phyloP scores from a whole-genome alignment of 768 basidiomycete genomes.

The Cystobasidium tubakii region DNA sequence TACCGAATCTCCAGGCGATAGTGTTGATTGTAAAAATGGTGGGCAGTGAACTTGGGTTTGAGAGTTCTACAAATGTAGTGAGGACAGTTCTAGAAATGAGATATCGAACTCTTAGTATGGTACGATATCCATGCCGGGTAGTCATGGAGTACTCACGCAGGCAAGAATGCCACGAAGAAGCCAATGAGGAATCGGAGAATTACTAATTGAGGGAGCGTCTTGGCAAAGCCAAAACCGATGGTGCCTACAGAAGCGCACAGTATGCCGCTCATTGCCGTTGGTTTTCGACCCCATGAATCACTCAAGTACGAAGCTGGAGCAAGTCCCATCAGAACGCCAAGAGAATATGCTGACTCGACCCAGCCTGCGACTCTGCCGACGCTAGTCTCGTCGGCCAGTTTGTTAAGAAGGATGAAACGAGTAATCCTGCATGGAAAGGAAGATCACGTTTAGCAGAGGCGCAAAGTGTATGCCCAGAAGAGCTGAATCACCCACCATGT shows the following conservation, averaged over 20 bases:
- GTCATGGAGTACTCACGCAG: conserved; percentile 8
- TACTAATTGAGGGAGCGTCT: background rate
- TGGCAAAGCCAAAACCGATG: background rate
- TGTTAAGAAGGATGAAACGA: background rate
- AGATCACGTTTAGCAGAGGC: background rate
- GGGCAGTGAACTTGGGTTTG: background rate
- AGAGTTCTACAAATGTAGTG: background rate
- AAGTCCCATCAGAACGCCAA: conserved; percentile 8
- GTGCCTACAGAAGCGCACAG: background rate
- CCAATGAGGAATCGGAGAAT: background rate
- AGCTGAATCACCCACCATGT: background rate
- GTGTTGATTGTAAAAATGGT: background rate
- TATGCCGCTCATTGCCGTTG: conserved; percentile 9
- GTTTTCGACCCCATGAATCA: conserved; percentile 15
- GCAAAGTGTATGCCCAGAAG: too few species aligned
- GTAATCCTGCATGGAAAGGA: conserved; percentile 9
- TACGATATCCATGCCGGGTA: background rate
- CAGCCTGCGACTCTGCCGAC: conserved; percentile 14
- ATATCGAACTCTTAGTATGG: background rate
- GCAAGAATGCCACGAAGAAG: conserved; percentile 21
- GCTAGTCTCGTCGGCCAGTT: background rate
- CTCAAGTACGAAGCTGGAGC: conserved; percentile 1
- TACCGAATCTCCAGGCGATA: background rate
- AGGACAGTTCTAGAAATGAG: background rate
- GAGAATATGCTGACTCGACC: conserved; percentile 19